These are phyloP conservation scores for Elsinoe ampelina DNA, from an alignment of 2,329 filamentous ascomycete species.

Conservation along the genomic window DNA sequence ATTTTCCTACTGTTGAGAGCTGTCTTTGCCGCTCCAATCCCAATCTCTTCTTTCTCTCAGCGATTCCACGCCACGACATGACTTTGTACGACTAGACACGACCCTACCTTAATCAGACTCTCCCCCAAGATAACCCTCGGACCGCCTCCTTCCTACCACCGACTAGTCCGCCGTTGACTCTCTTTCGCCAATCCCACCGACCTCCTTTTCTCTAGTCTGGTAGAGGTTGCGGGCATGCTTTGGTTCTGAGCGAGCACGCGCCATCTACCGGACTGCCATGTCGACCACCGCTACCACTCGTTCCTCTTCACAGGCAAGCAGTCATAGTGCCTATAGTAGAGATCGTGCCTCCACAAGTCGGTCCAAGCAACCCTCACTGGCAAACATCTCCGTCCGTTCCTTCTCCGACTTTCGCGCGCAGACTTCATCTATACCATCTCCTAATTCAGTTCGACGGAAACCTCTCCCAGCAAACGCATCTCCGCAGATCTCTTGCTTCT, in stretches of 20 bases:
- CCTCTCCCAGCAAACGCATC: constrained; percentile 45
- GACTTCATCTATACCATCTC: constrained; percentile 32
- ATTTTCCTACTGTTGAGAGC: background rate
- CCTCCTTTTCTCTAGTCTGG: constrained; percentile 8
- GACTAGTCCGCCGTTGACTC: constrained; percentile 7
- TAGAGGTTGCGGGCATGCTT: constrained; percentile 4
- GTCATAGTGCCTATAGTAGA: constrained; percentile 1
- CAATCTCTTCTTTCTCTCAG: constrained; percentile 2
- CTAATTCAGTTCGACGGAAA: constrained; percentile 43
- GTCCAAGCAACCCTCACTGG: constrained; percentile 25
- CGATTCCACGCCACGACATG: constrained; percentile 3
- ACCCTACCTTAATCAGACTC: constrained; percentile 7
- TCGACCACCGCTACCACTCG: constrained; percentile 2
- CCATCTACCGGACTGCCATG: background rate
- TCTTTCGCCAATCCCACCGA: background rate
- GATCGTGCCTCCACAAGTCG: constrained; percentile 1
- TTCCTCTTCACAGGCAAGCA: constrained; percentile 12
- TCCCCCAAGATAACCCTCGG: background rate
- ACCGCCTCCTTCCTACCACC: background rate
- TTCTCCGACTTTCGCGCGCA: constrained; percentile 37
- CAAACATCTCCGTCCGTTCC: constrained; percentile 34
- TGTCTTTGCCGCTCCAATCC: background rate
- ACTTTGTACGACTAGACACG: constrained; percentile 6
- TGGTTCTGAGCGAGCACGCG: background rate
- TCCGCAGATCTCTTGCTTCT: constrained; percentile 37